phyloP scores from a whole-genome alignment of 192 early-diverging fungal species.

The Phycomyces blakesleeanus region DNA sequence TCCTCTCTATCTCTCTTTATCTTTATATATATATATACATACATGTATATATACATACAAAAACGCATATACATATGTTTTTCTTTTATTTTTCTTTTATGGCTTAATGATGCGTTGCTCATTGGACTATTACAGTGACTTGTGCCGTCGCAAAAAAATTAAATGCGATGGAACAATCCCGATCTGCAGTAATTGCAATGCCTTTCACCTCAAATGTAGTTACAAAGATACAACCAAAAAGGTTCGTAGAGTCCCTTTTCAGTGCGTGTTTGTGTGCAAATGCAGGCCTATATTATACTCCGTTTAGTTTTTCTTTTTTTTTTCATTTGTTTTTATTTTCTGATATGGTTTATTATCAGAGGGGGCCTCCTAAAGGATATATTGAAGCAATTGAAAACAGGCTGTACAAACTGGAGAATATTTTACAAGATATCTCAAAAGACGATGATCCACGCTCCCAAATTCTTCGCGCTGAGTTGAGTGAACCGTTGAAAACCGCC shows the following conservation, averaged over 20 bases:
- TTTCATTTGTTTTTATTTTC: not conserved
- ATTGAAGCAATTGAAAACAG: constrained; percentile 79
- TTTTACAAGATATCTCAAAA: constrained; percentile 54
- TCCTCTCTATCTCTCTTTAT: no score
- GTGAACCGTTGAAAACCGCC: constrained; percentile 34
- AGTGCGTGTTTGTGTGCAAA: no score
- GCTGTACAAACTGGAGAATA: constrained; percentile 64
- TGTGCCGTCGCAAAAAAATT: constrained; percentile 79
- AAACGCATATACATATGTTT: not conserved
- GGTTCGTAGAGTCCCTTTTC: constrained; percentile 10
- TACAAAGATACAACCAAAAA: constrained; percentile 55
- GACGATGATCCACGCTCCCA: constrained; percentile 42
- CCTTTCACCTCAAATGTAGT: constrained; percentile 59
- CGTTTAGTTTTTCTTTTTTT: constrained; percentile 7
- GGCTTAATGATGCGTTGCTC: no score
- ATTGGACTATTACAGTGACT: constrained; percentile 47
- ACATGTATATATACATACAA: not conserved
- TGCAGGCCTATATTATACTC: constrained; percentile 6
- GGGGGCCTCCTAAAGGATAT: constrained; percentile 86
- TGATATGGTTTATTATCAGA: constrained; percentile 27
- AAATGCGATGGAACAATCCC: constrained; percentile 74
- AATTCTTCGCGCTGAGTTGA: constrained; percentile 26
- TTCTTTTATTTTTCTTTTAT: not conserved
- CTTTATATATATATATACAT: not conserved
- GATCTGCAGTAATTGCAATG: constrained; percentile 69